Evolutionary conservation across 139 green algal species (phyloP), one percentile per base, ranked within the genome.

Genomic region (Asterochloris erici): DNA sequence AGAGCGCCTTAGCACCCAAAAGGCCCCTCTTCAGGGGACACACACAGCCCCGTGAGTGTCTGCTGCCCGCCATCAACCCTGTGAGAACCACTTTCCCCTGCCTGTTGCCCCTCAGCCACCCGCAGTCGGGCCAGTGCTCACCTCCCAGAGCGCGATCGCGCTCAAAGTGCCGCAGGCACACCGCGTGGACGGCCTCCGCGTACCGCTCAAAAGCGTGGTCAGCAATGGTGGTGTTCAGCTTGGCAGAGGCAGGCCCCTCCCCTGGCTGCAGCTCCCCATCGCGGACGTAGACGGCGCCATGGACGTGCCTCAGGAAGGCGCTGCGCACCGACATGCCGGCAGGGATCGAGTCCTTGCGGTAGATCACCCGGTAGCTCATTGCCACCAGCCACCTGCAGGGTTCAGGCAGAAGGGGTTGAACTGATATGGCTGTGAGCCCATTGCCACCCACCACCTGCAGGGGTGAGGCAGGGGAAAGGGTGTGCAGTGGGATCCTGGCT

Each of bases 361-460:
- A 74, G 24, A 74, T 81, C n/a, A 81, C 63, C 61, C 77, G 68
- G 63, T 74, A 81, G 77, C 77, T 81, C 14, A 81, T 73, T 9
- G 62, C 77, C 26, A 81, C 77, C 63, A 81, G 66, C 77, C 77
- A 81, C 77, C 38, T 54, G 38, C 38, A 54, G 38, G 38, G 38
- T 54, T 54, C 38, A 54, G 38, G 38, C 38, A 54, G 38, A 54
- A 54, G 38, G 38, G 38, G 38, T 54, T 54, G 38, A 54, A 54
- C 4, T 54, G 38, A 54, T n/a, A n/a, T 54, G 38, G 38, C 38
- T 6, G n/a, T n/a, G n/a, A n/a, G n/a, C n/a, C n/a, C n/a, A n/a
- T n/a, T n/a, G 38, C 38, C 38, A 54, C 38, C 38, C 2, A 54
- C 38, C 38, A 54, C 38, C 38, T 54, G 38, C 38, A 54, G 38